phyloP scores from a whole-genome alignment of 805 yeast genomes.

The Hanseniaspora guilliermondii region DNA sequence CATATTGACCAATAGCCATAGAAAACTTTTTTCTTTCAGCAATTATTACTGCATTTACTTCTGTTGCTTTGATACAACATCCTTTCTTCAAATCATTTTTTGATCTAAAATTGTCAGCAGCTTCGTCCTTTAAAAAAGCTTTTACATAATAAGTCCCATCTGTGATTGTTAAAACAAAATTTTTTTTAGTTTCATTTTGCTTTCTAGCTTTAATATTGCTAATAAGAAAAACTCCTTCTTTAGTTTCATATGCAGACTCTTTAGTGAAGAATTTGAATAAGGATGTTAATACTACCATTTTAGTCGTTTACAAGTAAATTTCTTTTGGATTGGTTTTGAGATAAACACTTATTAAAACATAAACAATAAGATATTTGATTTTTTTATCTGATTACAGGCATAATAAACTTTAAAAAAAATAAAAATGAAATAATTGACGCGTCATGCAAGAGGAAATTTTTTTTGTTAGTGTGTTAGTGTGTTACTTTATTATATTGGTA shows the following conservation, averaged over 20 bases:
- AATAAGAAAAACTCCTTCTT: conserved; percentile 7
- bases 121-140: conserved; percentile 42
- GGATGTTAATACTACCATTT: conserved; percentile 6
- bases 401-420: neutral
- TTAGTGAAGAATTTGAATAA: neutral
- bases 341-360: neutral
- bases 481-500: neutral
- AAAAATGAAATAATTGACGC: neutral
- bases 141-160: conserved; percentile 43
- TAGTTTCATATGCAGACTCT: neutral
- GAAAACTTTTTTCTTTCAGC: conserved; percentile 36
- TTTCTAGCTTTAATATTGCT: conserved; percentile 8
- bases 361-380: neutral
- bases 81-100: conserved; percentile 35
- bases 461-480: neutral
- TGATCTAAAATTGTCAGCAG: conserved; percentile 34
- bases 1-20: conserved; percentile 36
- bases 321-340: neutral
- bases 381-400: neutral
- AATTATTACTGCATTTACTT: conserved; percentile 27
- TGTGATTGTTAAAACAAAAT: conserved; percentile 32
- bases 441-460: neutral
- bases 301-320: neutral
- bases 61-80: conserved; percentile 24
- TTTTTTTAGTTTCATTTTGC: conserved; percentile 10